A percentile compares a stretch with the other conserved stretches of the same genome.
Evolutionary conservation across 73 alveolate species (phyloP).

Genomic region (Paramecium caudatum): DNA sequence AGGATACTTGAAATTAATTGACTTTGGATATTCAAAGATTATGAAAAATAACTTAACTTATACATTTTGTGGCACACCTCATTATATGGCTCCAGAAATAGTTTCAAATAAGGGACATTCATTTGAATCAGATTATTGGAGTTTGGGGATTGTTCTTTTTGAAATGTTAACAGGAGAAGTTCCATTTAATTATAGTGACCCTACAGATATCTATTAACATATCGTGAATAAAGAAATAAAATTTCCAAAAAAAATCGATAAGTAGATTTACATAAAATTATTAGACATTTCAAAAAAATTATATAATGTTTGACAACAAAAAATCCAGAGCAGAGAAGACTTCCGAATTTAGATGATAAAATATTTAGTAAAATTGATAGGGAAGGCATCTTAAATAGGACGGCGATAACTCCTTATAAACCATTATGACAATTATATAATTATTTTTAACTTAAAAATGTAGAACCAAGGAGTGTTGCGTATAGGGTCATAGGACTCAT

Average conservation of each 20-base stretch:
- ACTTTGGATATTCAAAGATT: conserved; percentile 81
- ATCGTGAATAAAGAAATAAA: neutral
- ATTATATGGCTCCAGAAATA: conserved; percentile 33
- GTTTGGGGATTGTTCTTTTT: neutral
- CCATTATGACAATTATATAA: neutral
- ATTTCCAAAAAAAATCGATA: neutral
- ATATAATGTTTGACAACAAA: neutral
- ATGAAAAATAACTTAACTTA: neutral
- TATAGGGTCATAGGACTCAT: conserved; percentile 35
- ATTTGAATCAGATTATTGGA: neutral
- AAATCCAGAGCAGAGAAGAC: neutral
- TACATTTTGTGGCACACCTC: conserved; percentile 43
- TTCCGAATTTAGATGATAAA: neutral
- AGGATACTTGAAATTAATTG: conserved; percentile 80
- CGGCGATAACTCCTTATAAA: neutral
- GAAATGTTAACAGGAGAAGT: neutral
- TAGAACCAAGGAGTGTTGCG: conserved; percentile 26
- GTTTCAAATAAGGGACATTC: neutral
- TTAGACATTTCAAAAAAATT: no score
- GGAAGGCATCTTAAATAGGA: neutral
- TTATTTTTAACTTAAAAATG: no score
- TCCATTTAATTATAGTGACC: neutral
- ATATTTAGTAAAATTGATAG: neutral
- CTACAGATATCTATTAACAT: neutral
- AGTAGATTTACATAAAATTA: no score